Base-by-base conservation (phyloP, 495 filamentous ascomycete genomes). In the Xylaria bambusicola region DNA sequence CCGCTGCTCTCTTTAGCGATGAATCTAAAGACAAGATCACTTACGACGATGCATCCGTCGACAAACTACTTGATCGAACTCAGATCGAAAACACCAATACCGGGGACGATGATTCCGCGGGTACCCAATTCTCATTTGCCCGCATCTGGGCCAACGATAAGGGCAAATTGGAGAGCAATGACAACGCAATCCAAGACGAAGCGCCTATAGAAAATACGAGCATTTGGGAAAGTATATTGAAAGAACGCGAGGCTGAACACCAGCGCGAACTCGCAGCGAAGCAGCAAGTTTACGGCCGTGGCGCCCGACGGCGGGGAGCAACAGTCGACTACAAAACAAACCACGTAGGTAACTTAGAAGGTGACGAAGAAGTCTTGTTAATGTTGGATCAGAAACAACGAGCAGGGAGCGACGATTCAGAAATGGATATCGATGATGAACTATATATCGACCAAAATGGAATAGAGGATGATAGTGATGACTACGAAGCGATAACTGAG, bases 121-220 rank as follows among this genome's bases (percentile, higher is more conserved):
- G 90, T 62, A 87, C 86, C 2, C 86, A 92, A 47, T 98, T 97
- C 74, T 92, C 87, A 38, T 91, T 92, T 71, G 95, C 94, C 48
- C 83, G 92, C 20, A 88, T 98, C 2, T 98, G 94, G 94, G 89
- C 86, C 10, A 95, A 95, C 66, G 88, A 96, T 15, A 82, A 85
- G 56, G 80, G 75, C 6, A 59, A 50, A 1, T 31, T 74, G 5
- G 60, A 60, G 4, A 63, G 72, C 10, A 67, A 68, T 24, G 80
- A 76, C 5, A 72, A 81, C n/a, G 69, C 90, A 0, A 83, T 84
- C 17, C 87, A 87, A 13, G 75, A 82, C 2, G 65, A 89, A 12
- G 67, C 83, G 29, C 82, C 85, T 18, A 62, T 75, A 1, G 82
- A 85, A 33, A 77, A 78, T 1, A 77, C 82, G 10, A 83, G 82